These are phyloP conservation scores for Lactarius quietus DNA, from an alignment of 768 basidiomycete species.

Conservation along the genomic window DNA sequence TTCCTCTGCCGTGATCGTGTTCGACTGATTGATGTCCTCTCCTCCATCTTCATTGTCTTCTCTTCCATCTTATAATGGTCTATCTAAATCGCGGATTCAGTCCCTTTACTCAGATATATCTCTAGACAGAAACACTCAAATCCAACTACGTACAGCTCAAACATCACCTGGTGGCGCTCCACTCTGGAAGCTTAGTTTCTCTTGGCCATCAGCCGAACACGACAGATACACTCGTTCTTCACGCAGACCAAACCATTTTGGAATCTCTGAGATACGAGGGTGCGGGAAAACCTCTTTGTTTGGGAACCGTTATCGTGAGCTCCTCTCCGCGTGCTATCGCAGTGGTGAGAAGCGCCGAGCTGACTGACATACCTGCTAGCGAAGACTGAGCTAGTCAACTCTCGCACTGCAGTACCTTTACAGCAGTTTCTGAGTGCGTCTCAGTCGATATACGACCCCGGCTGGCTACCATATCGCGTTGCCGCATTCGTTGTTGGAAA, in stretches of 20 bases:
- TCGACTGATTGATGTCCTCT: neutral
- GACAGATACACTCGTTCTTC: slow-evolving; percentile 55
- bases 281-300: slow-evolving; percentile 70
- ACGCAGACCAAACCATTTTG: slow-evolving; percentile 48
- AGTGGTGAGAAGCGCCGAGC: neutral
- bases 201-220: slow-evolving; percentile 48
- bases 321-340: neutral
- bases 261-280: slow-evolving; percentile 62
- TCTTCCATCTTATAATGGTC: slow-evolving; percentile 45
- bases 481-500: slow-evolving; percentile 69
- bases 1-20: neutral
- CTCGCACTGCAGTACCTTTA: slow-evolving; percentile 44
- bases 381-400: slow-evolving; percentile 62
- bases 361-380: slow-evolving; percentile 43
- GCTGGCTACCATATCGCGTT: slow-evolving; percentile 65
- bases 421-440: slow-evolving; percentile 52
- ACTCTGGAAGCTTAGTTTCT: slow-evolving; percentile 60
- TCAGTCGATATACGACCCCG: slow-evolving; percentile 63
- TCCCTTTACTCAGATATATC: slow-evolving; percentile 87
- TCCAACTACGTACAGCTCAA: slow-evolving; percentile 74
- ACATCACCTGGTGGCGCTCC: slow-evolving; percentile 84
- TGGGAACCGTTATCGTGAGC: slow-evolving; percentile 74
- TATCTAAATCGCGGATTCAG: slow-evolving; percentile 55
- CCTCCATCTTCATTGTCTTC: slow-evolving; percentile 26
- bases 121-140: slow-evolving; percentile 81